Percentiles rank a stretch among this genome's conserved stretches.
phyloP scores from a whole-genome alignment of 2,329 filamentous ascomycete genomes.

The Apiospora saccharicola region DNA sequence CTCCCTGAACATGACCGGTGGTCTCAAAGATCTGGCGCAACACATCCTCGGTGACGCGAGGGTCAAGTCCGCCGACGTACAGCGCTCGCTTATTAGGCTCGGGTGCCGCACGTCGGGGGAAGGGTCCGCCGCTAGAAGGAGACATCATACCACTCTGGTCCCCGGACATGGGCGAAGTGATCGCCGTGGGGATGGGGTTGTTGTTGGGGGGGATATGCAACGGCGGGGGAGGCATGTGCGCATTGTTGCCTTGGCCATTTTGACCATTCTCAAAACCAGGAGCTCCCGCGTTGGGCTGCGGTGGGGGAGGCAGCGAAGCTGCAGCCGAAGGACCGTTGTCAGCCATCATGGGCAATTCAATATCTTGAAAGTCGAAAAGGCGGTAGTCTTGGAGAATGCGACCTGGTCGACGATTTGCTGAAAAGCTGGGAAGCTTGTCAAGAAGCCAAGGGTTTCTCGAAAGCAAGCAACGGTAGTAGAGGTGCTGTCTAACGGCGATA shows the following conservation, averaged over 20 bases:
- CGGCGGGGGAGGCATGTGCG: conserved; percentile 88
- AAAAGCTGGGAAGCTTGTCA: conserved; percentile 27
- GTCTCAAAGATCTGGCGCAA: conserved; percentile 98
- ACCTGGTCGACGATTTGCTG: conserved; percentile 32
- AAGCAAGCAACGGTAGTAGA: conserved; percentile 1
- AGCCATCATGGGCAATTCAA: conserved; percentile 68
- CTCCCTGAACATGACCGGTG: conserved; percentile 95
- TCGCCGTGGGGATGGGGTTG: conserved; percentile 92
- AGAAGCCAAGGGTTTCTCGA: background rate
- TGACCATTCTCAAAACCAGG: conserved; percentile 81
- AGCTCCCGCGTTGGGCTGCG: conserved; percentile 72
- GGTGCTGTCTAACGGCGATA: background rate
- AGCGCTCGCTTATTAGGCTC: conserved; percentile 98
- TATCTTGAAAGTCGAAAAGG: conserved; percentile 25
- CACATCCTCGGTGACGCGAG: conserved; percentile 94
- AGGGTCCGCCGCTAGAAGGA: conserved; percentile 78
- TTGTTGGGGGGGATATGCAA: conserved; percentile 96
- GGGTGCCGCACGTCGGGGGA: conserved; percentile 87
- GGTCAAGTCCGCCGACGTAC: conserved; percentile 94
- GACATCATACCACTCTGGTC: conserved; percentile 74
- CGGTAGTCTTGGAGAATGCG: conserved; percentile 29
- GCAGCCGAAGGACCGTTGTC: conserved; percentile 72
- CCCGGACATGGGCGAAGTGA: conserved; percentile 84
- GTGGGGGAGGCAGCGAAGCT: conserved; percentile 73
- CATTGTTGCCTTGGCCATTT: conserved; percentile 72